phyloP scores from a whole-genome alignment of 176 grass and related monocot genomes.

The Oryza longistaminata region DNA sequence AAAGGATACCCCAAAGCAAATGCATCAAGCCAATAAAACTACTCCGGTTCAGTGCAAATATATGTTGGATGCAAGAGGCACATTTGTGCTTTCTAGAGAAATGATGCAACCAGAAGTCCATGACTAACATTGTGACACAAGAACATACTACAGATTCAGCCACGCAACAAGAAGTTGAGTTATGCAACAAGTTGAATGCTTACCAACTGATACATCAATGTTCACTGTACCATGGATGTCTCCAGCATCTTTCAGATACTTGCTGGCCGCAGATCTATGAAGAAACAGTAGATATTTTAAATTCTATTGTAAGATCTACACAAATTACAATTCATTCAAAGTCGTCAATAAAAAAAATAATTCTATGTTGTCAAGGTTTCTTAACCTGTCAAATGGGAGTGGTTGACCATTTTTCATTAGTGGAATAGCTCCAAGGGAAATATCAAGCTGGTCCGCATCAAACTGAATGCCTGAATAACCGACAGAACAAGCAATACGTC shows the following conservation, averaged over 20 bases:
- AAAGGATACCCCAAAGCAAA: background rate
- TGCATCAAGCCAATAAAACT: background rate
- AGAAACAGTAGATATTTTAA: slow-evolving; percentile 26
- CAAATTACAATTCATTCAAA: background rate
- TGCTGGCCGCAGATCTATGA: slow-evolving; percentile 64
- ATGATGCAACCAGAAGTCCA: slow-evolving; percentile 22
- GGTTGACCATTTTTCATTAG: slow-evolving; percentile 96
- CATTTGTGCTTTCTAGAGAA: background rate
- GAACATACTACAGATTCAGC: slow-evolving; percentile 4
- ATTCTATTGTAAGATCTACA: background rate
- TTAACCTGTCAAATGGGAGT: slow-evolving; percentile 89
- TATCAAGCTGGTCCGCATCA: slow-evolving; percentile 68
- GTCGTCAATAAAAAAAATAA: slow-evolving; percentile 19
- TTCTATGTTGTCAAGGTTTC: slow-evolving; percentile 25
- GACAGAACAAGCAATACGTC: slow-evolving; percentile 89
- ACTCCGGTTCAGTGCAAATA: background rate
- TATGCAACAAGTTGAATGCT: slow-evolving; percentile 30
- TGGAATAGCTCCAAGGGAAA: slow-evolving; percentile 78
- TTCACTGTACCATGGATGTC: slow-evolving; percentile 81
- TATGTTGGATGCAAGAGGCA: background rate
- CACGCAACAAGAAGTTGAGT: background rate
- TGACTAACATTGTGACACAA: background rate
- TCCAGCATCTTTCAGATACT: slow-evolving; percentile 85
- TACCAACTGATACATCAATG: slow-evolving; percentile 86
- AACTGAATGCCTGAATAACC: slow-evolving; percentile 88